Evolutionary conservation across 768 basidiomycete genomes (phyloP).

Genomic region (Paxillus rubicundulus): DNA sequence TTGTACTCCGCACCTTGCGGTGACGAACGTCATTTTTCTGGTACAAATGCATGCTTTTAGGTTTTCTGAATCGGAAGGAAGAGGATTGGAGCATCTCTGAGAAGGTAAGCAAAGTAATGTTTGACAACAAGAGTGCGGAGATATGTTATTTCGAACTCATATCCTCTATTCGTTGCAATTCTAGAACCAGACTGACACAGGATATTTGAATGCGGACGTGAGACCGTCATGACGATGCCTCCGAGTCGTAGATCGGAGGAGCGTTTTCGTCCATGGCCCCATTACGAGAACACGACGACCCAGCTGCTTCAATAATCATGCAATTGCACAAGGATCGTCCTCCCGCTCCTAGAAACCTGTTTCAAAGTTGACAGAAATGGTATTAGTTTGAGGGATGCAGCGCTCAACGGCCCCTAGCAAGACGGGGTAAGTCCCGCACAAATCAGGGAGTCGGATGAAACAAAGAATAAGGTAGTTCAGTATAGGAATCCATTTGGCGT

Average conservation of each 20-base stretch:
- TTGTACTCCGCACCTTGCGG: slow-evolving; percentile 5
- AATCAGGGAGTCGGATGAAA: too few relatives aligned
- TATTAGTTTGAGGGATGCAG: too few relatives aligned
- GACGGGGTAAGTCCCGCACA: too few relatives aligned
- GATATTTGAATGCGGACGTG: background rate
- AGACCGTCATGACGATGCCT: background rate
- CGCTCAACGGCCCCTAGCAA: too few relatives aligned
- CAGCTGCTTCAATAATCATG: too few relatives aligned
- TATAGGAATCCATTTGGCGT: too few relatives aligned
- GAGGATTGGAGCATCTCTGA: slow-evolving; percentile 7
- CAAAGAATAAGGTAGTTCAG: too few relatives aligned
- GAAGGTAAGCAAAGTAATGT: background rate
- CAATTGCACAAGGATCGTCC: too few relatives aligned
- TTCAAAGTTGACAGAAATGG: too few relatives aligned
- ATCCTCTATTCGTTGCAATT: slow-evolving; percentile 2
- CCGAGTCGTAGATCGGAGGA: background rate
- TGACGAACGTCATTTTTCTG: background rate
- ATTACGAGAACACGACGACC: background rate
- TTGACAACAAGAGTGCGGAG: background rate
- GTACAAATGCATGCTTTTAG: slow-evolving; percentile 9
- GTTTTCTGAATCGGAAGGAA: slow-evolving; percentile 12
- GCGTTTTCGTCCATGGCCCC: background rate
- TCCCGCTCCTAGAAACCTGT: too few relatives aligned
- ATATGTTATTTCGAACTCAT: background rate
- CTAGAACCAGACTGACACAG: slow-evolving; percentile 10